These are phyloP conservation scores for Xylaria intraflava DNA, from an alignment of 495 filamentous ascomycete species.

Conservation along the genomic window DNA sequence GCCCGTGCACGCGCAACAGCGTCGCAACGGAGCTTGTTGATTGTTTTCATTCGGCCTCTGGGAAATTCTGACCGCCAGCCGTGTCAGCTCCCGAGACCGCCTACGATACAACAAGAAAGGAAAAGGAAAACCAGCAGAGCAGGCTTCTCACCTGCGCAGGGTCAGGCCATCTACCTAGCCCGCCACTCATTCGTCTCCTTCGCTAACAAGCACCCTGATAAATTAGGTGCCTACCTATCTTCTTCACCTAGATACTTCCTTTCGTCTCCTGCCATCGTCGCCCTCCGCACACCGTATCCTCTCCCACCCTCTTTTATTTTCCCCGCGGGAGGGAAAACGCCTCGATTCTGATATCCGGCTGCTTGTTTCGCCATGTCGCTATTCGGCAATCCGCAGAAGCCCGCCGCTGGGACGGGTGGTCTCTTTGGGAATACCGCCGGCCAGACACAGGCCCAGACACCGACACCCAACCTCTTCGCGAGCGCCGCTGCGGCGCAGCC, in stretches of 20 bases:
- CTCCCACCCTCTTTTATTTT: background rate
- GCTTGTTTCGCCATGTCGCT: conserved; percentile 17
- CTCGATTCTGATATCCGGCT: background rate
- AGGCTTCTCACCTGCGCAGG: background rate
- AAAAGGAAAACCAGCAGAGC: background rate
- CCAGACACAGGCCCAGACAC: background rate
- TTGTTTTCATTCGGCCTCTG: conserved; percentile 29
- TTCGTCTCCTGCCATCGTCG: background rate
- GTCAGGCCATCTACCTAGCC: background rate
- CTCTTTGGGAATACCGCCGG: conserved; percentile 9
- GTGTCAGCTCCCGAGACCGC: background rate
- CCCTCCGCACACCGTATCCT: background rate
- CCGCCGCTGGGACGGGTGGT: background rate
- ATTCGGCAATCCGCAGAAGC: conserved; percentile 17
- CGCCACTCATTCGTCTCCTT: background rate
- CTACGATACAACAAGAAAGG: background rate
- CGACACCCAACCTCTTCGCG: background rate
- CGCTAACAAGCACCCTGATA: no score
- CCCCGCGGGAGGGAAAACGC: background rate
- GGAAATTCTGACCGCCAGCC: conserved; percentile 14
- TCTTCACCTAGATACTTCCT: no score
- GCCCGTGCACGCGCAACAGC: conserved; percentile 18
- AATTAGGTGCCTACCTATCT: no score
- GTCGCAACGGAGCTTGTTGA: conserved; percentile 19
- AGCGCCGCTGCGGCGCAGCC: background rate